Conservation (phyloP, 495 filamentous ascomycete genomes). For the Lasiosphaeriaceae sp. region DNA sequence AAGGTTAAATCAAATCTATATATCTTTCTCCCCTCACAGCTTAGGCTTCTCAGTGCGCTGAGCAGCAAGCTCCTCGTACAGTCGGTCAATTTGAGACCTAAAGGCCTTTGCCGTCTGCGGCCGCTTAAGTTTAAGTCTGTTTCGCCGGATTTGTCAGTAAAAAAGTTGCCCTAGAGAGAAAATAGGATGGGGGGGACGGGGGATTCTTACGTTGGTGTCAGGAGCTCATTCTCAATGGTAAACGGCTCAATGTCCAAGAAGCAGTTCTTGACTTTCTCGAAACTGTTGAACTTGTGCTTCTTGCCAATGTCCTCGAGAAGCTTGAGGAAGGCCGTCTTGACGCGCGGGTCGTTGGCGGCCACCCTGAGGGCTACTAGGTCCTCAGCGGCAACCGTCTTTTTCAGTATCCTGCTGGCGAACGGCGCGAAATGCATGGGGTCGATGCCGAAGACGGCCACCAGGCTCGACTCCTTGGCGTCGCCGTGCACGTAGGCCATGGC, state of each 20-base stretch:
- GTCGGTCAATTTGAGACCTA: conserved; percentile 66
- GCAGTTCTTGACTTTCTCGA: conserved; percentile 74
- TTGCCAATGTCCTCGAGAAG: conserved; percentile 78
- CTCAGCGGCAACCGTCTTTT: conserved; percentile 54
- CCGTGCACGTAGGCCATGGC: conserved; percentile 87
- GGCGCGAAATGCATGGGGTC: conserved; percentile 75
- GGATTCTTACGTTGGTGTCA: conserved; percentile 96
- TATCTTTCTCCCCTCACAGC: conserved; percentile 26
- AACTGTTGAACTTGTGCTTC: conserved; percentile 84
- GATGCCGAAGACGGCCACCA: conserved; percentile 86
- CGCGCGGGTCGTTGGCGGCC: conserved; percentile 60
- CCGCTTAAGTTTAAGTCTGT: conserved; percentile 89
- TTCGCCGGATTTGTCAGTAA: neutral
- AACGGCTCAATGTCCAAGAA: conserved; percentile 84
- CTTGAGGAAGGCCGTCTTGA: conserved; percentile 69
- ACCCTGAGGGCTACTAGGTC: conserved; percentile 65
- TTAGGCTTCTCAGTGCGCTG: conserved; percentile 33
- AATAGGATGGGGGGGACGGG: conserved; percentile 6
- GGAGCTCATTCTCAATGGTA: conserved; percentile 85
- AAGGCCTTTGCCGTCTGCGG: conserved; percentile 80
- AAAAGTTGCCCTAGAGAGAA: neutral
- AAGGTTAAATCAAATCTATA: neutral
- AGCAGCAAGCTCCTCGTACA: conserved; percentile 67
- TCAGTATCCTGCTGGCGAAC: conserved; percentile 72
- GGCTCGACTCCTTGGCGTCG: conserved; percentile 74